Evolutionary conservation across 805 yeast species (phyloP).

Genomic region (Spathaspora arborariae): DNA sequence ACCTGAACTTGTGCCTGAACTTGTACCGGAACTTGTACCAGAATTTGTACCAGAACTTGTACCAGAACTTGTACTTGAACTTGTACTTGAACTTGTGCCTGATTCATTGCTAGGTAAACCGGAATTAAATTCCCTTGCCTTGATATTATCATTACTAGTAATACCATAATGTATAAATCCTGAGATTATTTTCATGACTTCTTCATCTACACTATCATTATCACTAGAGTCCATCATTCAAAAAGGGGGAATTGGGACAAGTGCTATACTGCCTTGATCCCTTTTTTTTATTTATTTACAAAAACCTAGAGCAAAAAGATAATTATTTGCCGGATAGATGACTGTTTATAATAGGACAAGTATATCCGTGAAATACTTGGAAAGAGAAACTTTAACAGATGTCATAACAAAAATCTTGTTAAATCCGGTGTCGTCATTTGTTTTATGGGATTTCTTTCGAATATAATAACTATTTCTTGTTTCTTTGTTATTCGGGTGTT

Average conservation of each 20-base stretch:
- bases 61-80: no score
- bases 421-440: neutral
- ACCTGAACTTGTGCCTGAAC: no score
- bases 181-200: constrained; percentile 7
- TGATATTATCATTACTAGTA: neutral
- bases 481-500: neutral
- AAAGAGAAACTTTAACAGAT: no score
- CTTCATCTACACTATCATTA: constrained; percentile 7
- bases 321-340: no score
- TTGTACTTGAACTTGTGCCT: neutral
- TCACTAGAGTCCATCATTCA: constrained; percentile 3
- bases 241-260: neutral
- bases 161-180: neutral
- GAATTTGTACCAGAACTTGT: no score
- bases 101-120: neutral
- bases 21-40: neutral
- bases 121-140: neutral
- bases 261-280: neutral
- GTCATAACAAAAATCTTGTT: no score
- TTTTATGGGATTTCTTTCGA: neutral
- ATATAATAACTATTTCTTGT: no score
- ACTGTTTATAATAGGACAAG: no score
- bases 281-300: no score
- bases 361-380: no score
- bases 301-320: neutral